A percentile compares a stretch with the other conserved stretches of the same genome.
phyloP scores from a whole-genome alignment of 2,329 filamentous ascomycete species.

The Didymella pinodella region DNA sequence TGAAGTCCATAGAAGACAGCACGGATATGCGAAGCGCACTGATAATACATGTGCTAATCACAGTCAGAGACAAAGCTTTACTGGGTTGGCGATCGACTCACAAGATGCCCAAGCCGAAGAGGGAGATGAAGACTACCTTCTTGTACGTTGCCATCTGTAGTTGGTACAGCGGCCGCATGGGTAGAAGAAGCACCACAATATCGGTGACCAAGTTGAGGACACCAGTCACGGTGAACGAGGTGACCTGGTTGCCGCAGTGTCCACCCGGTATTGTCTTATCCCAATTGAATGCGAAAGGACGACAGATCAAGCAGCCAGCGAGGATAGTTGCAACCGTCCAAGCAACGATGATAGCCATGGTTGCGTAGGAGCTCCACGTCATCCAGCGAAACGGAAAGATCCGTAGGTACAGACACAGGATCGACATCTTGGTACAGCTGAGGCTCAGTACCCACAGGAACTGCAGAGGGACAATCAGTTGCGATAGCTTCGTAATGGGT shows the following conservation, averaged over 20 bases:
- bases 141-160: slow-evolving; percentile 1
- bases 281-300: background rate
- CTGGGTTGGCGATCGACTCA: background rate
- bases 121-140: background rate
- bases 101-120: slow-evolving; percentile 1
- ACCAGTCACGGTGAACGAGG: background rate
- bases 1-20: slow-evolving; percentile 1
- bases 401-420: background rate
- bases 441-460: background rate
- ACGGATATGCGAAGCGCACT: background rate
- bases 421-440: background rate
- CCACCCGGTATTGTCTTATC: background rate
- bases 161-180: background rate
- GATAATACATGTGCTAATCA: background rate
- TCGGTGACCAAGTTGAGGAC: background rate
- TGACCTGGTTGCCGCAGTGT: background rate
- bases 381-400: background rate
- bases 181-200: background rate
- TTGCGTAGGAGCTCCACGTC: background rate
- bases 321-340: slow-evolving; percentile 1
- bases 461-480: background rate
- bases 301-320: background rate
- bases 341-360: background rate
- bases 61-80: background rate
- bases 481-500: background rate